Evolutionary conservation across 768 basidiomycete genomes (phyloP), one percentile per base, ranked within the genome.

Genomic region (Mycena kentingensis): DNA sequence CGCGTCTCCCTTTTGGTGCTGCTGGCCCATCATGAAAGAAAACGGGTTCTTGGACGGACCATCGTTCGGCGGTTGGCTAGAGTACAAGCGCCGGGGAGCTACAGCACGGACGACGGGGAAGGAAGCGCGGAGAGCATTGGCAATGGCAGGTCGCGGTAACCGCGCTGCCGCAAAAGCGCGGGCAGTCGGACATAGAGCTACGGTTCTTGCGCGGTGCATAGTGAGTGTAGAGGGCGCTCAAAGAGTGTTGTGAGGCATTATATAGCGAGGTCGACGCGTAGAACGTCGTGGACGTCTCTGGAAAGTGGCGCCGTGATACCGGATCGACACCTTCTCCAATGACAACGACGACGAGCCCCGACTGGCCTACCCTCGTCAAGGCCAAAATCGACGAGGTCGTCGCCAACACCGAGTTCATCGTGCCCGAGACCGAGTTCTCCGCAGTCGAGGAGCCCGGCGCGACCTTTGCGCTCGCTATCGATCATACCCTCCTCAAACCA

Each of bases 1-100:
- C 0, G 90, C 88, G 10, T 91, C 89, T 3, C 93, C 92, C 63
- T 93, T 93, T 70, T 86, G 75, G 42, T 81, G 80, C 58, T 85
- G 83, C 22, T 75, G 81, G 24, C 80, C 78, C 24, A 86, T 62
- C 55, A 68, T 76, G 61, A 88, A 81, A 10, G 58, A 55, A 12
- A 60, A 55, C 1, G 58, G 50, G 25, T 42, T 42, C 22, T 26
- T 24, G 41, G 4, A 3, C 4, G 8, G 43, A 5, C 43, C 28
- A 3, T 38, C 72, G 4, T 71, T 65, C 1, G 79, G 82, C 12
- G 72, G 75, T 38, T 78, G 74, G 21, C 41, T 42, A 11, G 41
- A 19, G 25, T 42, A 42, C 11, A 24, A 25, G 12, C 41, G 41
- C 10, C 41, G 8, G n/a, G n/a, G n/a, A n/a, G n/a, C 27, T 67